Evolutionary conservation across 768 basidiomycete species (phyloP).

Genomic region (Tephrocybe sp.): DNA sequence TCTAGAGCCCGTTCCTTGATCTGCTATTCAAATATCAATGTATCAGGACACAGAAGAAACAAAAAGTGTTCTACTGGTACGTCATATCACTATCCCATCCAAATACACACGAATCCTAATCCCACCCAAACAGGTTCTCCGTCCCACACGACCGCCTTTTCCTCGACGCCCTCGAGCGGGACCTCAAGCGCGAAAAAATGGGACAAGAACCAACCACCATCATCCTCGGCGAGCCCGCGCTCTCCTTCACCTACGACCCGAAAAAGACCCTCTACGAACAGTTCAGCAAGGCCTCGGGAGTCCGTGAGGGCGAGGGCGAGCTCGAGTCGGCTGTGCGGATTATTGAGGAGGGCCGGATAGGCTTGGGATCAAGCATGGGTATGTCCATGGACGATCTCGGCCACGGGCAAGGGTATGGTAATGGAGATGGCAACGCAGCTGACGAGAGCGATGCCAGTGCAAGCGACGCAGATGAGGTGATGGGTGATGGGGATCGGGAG

Average conservation of each 20-base stretch:
- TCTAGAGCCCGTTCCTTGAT: conserved; percentile 82
- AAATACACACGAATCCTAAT: conserved; percentile 3
- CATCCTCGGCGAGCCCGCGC: conserved; percentile 72
- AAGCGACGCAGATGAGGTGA: conserved; percentile 21
- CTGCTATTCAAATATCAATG: conserved; percentile 95
- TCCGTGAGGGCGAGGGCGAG: conserved; percentile 39
- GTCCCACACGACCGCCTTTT: conserved; percentile 97
- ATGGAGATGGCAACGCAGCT: conserved; percentile 18
- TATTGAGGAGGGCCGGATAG: no score
- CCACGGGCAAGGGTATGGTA: conserved; percentile 7
- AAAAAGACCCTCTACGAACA: conserved; percentile 87
- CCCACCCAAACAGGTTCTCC: conserved; percentile 67
- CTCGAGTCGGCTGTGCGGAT: conserved; percentile 33
- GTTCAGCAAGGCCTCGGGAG: conserved; percentile 53
- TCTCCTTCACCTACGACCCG: conserved; percentile 86
- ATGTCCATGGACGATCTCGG: no score
- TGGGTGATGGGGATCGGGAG: conserved; percentile 16
- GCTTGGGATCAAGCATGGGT: no score
- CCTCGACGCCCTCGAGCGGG: conserved; percentile 93
- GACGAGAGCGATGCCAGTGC: conserved; percentile 24
- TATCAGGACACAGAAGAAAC: conserved; percentile 97
- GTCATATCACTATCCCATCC: conserved; percentile 21
- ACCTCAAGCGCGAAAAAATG: conserved; percentile 94
- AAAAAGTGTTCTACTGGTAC: conserved; percentile 98
- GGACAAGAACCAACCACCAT: conserved; percentile 82